Conservation (phyloP, 306 rosid species). For the Vigna angularis region DNA sequence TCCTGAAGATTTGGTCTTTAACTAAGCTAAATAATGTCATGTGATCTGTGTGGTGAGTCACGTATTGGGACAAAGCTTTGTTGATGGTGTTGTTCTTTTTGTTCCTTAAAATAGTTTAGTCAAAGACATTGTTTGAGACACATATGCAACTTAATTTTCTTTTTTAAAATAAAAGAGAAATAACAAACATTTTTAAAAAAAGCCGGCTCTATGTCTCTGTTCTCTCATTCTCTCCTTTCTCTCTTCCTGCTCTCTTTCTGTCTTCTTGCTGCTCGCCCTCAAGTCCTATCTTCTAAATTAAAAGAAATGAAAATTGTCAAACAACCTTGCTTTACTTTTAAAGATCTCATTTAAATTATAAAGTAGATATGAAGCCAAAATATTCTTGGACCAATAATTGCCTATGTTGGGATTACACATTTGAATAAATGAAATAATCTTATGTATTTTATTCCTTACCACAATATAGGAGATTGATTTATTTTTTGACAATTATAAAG, state of each 20-base stretch:
- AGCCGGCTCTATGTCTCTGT: neutral
- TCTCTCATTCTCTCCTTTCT: too few species aligned
- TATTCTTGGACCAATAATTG: neutral
- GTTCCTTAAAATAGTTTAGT: neutral
- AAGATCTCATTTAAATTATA: neutral
- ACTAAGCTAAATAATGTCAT: neutral
- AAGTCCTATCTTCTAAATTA: neutral
- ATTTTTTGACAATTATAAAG: neutral
- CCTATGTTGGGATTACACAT: neutral
- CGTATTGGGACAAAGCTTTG: neutral
- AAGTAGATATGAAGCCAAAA: neutral
- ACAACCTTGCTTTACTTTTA: neutral
- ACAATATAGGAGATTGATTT: neutral
- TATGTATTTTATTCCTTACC: neutral
- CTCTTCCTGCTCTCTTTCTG: neutral
- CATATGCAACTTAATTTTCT: neutral
- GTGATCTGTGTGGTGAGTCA: neutral
- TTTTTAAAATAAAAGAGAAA: neutral
- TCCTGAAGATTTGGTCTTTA: neutral
- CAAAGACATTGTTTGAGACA: neutral
- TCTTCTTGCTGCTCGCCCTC: neutral
- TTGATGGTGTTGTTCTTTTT: neutral
- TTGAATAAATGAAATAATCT: constrained; percentile 5
- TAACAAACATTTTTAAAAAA: neutral
- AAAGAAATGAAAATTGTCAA: neutral